These are phyloP conservation scores for Ascochyta clinopodiicola DNA, from an alignment of 2,329 filamentous ascomycete species.

Conservation along the genomic window DNA sequence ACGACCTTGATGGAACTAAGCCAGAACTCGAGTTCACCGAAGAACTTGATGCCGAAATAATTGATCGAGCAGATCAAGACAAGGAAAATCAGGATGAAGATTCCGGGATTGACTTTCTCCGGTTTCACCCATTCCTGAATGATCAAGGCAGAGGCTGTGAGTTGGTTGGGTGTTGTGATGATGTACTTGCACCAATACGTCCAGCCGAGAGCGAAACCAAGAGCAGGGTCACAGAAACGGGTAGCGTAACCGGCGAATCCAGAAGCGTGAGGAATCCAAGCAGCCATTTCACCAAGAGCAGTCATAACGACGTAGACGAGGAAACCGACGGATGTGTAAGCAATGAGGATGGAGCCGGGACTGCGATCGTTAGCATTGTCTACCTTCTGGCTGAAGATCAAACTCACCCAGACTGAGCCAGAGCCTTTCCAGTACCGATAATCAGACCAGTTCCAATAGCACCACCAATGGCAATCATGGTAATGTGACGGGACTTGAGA, in stretches of 20 bases:
- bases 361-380: slow-evolving; percentile 38
- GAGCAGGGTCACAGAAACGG: slow-evolving; percentile 79
- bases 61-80: slow-evolving; percentile 54
- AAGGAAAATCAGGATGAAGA: slow-evolving; percentile 72
- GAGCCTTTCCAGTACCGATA: slow-evolving; percentile 65
- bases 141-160: slow-evolving; percentile 80
- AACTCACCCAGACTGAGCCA: slow-evolving; percentile 55
- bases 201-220: slow-evolving; percentile 79
- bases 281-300: slow-evolving; percentile 82
- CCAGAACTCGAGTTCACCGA: slow-evolving; percentile 59
- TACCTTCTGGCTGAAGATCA: neutral
- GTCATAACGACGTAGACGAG: slow-evolving; percentile 84
- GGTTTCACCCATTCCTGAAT: slow-evolving; percentile 77
- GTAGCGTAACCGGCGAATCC: slow-evolving; percentile 84
- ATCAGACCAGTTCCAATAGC: slow-evolving; percentile 77
- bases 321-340: slow-evolving; percentile 71
- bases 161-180: slow-evolving; percentile 83
- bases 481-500: slow-evolving; percentile 61
- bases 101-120: slow-evolving; percentile 74
- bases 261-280: slow-evolving; percentile 78
- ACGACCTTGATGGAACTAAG: slow-evolving; percentile 56
- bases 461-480: slow-evolving; percentile 75
- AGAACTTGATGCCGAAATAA: slow-evolving; percentile 64
- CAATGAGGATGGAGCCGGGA: slow-evolving; percentile 73
- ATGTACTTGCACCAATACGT: slow-evolving; percentile 74